Base-by-base conservation (phyloP, 768 basidiomycete genomes). In the Scleroderma citrinum region DNA sequence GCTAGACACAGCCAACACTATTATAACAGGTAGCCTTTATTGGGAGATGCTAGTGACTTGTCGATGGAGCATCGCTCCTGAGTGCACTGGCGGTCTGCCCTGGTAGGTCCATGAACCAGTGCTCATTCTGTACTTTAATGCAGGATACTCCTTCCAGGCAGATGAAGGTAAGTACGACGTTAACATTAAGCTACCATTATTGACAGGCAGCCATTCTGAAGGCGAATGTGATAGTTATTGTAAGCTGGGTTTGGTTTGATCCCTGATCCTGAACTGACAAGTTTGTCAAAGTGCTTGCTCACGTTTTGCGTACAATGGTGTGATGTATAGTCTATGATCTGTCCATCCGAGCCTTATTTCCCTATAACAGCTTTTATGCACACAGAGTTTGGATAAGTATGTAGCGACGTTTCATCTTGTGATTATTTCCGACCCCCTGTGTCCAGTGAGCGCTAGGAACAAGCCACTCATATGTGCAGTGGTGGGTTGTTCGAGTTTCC, bases 321-420 rank as follows among this genome's bases (percentile, higher is more conserved):
- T 7, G 21, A 2, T 10, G 13, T 21, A 17, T 24, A 34, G 2
- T 12, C 24, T 4, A 23, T 12, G 12, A 14, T 19, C 38, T 26
- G 29, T 19, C 23, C 1, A 3, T 5, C n/a, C n/a, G 32, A 35
- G 4, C 16, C 50, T 55, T 12, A 60, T n/a, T 1, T 0, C 6
- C 23, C 14, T 19, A 10, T 24, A 7, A 37, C 34, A 63, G 61
- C 44, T 63, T 62, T 26, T 63, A 60, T 24, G 46, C 47, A 23
- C 61, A 62, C 24, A 59, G 59, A 31, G 56, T 63, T 19, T 63
- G 58, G 58, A 60, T 62, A 54, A 59, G 60, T 62, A 40, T n/a
- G n/a, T n/a, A 2, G 16, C 16, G 24, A 13, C 1, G 5, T 16
- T 20, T 5, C 16, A 24, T 16, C 7, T 2, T 21, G 16, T 29